phyloP scores from a whole-genome alignment of 1,284 basidiomycete species.

The Sanghuangporus baumii region DNA sequence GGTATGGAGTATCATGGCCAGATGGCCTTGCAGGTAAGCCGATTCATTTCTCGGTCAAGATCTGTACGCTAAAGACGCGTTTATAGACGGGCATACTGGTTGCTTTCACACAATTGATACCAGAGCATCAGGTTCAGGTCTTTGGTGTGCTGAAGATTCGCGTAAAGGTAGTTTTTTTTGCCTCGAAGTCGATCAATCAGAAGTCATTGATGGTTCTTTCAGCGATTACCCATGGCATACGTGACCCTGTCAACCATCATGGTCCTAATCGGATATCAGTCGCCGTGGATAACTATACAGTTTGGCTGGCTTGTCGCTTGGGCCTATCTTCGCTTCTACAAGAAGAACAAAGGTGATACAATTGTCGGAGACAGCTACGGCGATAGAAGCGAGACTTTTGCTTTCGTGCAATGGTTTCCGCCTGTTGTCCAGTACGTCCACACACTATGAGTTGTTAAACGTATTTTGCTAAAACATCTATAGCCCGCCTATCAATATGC shows the following conservation, averaged over 20 bases:
- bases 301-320: slow-evolving; percentile 97
- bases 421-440: slow-evolving; percentile 79
- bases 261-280: slow-evolving; percentile 83
- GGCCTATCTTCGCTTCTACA: slow-evolving; percentile 96
- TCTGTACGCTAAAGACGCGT: neutral
- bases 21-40: slow-evolving; percentile 62
- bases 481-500: slow-evolving; percentile 60
- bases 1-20: slow-evolving; percentile 89
- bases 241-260: slow-evolving; percentile 88
- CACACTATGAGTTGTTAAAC: slow-evolving; percentile 41
- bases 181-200: slow-evolving; percentile 1
- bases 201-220: neutral
- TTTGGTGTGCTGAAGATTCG: slow-evolving; percentile 81
- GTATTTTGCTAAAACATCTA: slow-evolving; percentile 32
- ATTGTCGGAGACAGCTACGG: slow-evolving; percentile 67
- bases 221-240: slow-evolving; percentile 92
- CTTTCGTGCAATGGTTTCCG: slow-evolving; percentile 96
- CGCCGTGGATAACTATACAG: slow-evolving; percentile 94
- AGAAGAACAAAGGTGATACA: slow-evolving; percentile 64
- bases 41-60: neutral
- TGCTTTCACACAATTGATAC: slow-evolving; percentile 95
- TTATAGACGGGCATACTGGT: slow-evolving; percentile 78
- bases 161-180: slow-evolving; percentile 67
- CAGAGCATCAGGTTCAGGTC: slow-evolving; percentile 95
- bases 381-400: slow-evolving; percentile 93